phyloP scores from a whole-genome alignment of 345 rosid species.

The Citrus sp. region DNA sequence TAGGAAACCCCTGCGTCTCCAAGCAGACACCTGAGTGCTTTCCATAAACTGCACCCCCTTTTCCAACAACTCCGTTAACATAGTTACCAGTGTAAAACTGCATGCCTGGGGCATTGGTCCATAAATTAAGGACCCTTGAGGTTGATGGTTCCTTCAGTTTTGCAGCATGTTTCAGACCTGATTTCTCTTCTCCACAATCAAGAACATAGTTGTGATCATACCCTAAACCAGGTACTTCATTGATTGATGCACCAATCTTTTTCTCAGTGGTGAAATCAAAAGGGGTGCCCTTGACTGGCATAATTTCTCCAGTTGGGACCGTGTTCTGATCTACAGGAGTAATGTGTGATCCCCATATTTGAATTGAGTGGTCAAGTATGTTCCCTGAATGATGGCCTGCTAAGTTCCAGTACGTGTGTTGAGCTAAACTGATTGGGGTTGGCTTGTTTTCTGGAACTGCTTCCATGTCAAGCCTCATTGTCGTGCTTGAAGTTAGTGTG shows the following conservation, averaged over 20 bases:
- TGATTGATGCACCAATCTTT: slow-evolving; percentile 56
- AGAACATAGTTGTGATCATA: slow-evolving; percentile 91
- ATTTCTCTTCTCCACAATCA: slow-evolving; percentile 62
- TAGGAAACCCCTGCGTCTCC: slow-evolving; percentile 92
- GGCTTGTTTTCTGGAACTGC: slow-evolving; percentile 71
- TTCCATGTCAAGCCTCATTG: slow-evolving; percentile 91
- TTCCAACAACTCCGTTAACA: slow-evolving; percentile 72
- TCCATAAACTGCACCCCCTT: slow-evolving; percentile 69
- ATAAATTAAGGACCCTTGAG: slow-evolving; percentile 70
- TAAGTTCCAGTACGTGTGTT: slow-evolving; percentile 97
- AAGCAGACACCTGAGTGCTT: slow-evolving; percentile 84
- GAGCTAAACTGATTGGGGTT: slow-evolving; percentile 85
- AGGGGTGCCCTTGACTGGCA: slow-evolving; percentile 72
- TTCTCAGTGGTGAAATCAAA: slow-evolving; percentile 80
- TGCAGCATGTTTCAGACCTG: slow-evolving; percentile 66
- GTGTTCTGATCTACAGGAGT: slow-evolving; percentile 81
- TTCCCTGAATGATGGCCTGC: slow-evolving; percentile 75
- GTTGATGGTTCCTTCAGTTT: slow-evolving; percentile 58
- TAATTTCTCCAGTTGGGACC: slow-evolving; percentile 80
- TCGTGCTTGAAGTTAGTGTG: slow-evolving; percentile 60
- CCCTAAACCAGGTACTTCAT: slow-evolving; percentile 73
- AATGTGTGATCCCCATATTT: slow-evolving; percentile 75
- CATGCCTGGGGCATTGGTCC: slow-evolving; percentile 88
- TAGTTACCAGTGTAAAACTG: slow-evolving; percentile 87
- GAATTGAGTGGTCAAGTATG: slow-evolving; percentile 67